phyloP scores from a whole-genome alignment of 805 yeast species.

The Saccharomyces jurei region DNA sequence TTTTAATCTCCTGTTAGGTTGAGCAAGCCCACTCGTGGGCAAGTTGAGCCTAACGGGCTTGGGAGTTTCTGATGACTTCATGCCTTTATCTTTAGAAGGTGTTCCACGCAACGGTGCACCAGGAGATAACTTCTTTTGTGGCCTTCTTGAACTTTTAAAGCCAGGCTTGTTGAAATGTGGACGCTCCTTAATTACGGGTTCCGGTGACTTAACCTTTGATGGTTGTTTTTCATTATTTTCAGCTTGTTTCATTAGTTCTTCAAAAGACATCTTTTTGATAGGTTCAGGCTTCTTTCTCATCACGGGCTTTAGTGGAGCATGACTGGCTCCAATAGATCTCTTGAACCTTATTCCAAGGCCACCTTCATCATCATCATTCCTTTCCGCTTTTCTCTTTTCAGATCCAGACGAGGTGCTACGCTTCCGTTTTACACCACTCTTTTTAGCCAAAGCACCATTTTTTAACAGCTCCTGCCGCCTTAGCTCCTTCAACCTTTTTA shows the following conservation, averaged over 20 bases:
- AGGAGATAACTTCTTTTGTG: not conserved
- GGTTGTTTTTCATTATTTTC: constrained; percentile 30
- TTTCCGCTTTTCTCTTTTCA: constrained; percentile 5
- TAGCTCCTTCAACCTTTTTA: constrained; percentile 58
- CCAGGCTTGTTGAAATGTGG: constrained; percentile 10
- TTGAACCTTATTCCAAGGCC: constrained; percentile 17
- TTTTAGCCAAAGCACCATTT: constrained; percentile 31
- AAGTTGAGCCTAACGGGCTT: constrained; percentile 9
- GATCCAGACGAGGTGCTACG: not conserved
- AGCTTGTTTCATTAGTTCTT: constrained; percentile 53
- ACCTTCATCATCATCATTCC: constrained; percentile 10
- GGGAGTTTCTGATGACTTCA: not conserved
- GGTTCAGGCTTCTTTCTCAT: constrained; percentile 13
- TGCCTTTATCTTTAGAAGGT: not conserved
- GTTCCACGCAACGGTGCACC: not conserved
- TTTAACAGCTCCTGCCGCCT: constrained; percentile 47
- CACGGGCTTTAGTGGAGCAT: not conserved
- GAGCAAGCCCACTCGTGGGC: constrained; percentile 34
- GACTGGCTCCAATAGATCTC: constrained; percentile 14
- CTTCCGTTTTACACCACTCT: constrained; percentile 10
- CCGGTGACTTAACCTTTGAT: not conserved
- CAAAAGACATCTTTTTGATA: constrained; percentile 42
- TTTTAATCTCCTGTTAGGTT: constrained; percentile 49
- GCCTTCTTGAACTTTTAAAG: constrained; percentile 7
- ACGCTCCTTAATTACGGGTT: not conserved